phyloP scores from a whole-genome alignment of 495 filamentous ascomycete species.

The Penicillium waksmanii region DNA sequence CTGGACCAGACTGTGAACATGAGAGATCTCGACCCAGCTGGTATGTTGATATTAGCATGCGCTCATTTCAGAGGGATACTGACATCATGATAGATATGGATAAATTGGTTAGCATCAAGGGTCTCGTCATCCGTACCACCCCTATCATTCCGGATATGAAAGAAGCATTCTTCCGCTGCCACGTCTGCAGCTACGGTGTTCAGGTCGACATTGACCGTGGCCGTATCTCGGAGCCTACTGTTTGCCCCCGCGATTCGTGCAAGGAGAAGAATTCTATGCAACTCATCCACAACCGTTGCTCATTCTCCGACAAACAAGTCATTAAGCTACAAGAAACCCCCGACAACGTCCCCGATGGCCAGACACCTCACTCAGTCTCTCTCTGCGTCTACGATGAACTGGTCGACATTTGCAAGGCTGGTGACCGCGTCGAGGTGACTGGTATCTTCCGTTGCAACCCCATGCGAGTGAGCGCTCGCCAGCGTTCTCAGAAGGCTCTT shows the following conservation, averaged over 20 bases:
- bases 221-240: conserved; percentile 91
- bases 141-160: conserved; percentile 99
- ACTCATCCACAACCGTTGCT: conserved; percentile 93
- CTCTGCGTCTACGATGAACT: conserved; percentile 96
- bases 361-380: conserved; percentile 96
- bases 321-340: conserved; percentile 99
- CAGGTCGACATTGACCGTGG: conserved; percentile 92
- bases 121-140: conserved; percentile 92
- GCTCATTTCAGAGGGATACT: conserved; percentile 9
- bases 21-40: conserved; percentile 89
- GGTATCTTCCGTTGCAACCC: conserved; percentile 95
- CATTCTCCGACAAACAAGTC: conserved; percentile 95
- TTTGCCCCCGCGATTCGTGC: conserved; percentile 85
- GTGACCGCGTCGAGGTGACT: conserved; percentile 94
- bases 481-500: conserved; percentile 87
- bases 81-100: conserved; percentile 71
- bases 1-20: conserved; percentile 86
- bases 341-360: conserved; percentile 89
- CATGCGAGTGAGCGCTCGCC: conserved; percentile 92
- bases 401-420: conserved; percentile 96
- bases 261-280: conserved; percentile 93
- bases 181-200: conserved; percentile 86
- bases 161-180: conserved; percentile 93
- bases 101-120: conserved; percentile 94
- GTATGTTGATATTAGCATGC: conserved; percentile 36